Evolutionary conservation across 495 filamentous ascomycete genomes (phyloP), one percentile per base, ranked within the genome.

Genomic region (Clohesyomyces aquaticus): DNA sequence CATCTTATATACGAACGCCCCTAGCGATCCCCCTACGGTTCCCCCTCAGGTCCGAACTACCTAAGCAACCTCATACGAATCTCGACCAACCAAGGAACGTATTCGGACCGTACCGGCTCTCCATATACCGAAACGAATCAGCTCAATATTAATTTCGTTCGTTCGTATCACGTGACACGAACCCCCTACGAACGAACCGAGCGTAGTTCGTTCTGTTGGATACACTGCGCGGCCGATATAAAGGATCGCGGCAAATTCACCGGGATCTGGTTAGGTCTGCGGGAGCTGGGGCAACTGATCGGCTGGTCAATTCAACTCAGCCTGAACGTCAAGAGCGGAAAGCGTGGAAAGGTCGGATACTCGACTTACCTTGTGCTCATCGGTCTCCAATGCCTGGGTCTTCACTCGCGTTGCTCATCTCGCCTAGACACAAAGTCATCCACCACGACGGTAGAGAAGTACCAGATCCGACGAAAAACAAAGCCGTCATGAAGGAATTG

Each of bases 241-340:
- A 77, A 78, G 25, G 78, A 84, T 55, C 71, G 82, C 11, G 82
- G 82, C n/a, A 77, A 78, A 21, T 84, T 79, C 64, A 79, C 43
- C 16, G 81, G 78, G 25, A 83, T 84, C 48, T 86, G 83, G 83
- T 78, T 85, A 35, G 79, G 80, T 28, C 79, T 85, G 28, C 79
- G 81, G 10, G 81, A 84, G 46, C 74, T 83, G 26, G 83, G 83
- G 4, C 80, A 82, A 23, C 71, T 86, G 1, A 77, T 85, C 53
- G 83, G 83, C 0, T 76, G 77, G 11, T 78, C 82, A n/a, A 83
- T 86, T 54, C 79, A 81, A 47, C 79, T 86, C 0, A 79, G 76
- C 1, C 71, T 85, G 23, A 86, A 86, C 64, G 74, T 77, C 28
- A 68, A 77, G 26, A 69, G 75, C 4, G 72, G 76, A 19, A 71